Percentiles rank a stretch among this genome's conserved stretches.
These are phyloP conservation scores for Petasospora fabianii DNA, from an alignment of 1,139 yeast genomes.

Conservation along the genomic window DNA sequence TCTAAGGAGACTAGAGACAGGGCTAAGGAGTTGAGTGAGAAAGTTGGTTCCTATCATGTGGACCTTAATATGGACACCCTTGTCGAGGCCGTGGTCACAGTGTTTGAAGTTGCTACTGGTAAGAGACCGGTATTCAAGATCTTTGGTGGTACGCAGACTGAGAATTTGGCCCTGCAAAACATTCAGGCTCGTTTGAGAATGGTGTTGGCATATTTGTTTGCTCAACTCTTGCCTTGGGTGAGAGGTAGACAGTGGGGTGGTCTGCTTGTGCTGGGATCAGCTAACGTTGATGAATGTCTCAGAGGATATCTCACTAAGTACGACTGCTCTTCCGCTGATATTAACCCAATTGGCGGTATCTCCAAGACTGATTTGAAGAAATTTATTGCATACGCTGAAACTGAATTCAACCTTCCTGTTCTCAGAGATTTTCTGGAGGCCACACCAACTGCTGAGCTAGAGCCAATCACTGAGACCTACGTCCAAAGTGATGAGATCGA, in stretches of 20 bases:
- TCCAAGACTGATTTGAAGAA: constrained; percentile 87
- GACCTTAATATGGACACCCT: constrained; percentile 88
- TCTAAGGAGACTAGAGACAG: constrained; percentile 80
- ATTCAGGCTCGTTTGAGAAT: constrained; percentile 94
- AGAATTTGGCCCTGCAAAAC: constrained; percentile 89
- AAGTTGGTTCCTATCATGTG: constrained; percentile 84
- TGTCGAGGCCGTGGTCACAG: constrained; percentile 66
- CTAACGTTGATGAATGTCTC: constrained; percentile 96
- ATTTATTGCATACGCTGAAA: constrained; percentile 77
- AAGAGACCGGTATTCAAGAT: constrained; percentile 82
- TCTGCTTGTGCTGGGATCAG: constrained; percentile 85
- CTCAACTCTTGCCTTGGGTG: constrained; percentile 94
- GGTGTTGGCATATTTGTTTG: constrained; percentile 91
- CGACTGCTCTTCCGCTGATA: constrained; percentile 95
- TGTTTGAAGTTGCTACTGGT: constrained; percentile 89
- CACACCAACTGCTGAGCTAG: constrained; percentile 96
- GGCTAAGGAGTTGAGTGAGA: constrained; percentile 71
- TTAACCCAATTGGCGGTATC: constrained; percentile 96
- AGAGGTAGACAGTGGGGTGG: constrained; percentile 66
- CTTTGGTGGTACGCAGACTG: constrained; percentile 90
- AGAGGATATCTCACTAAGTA: constrained; percentile 95
- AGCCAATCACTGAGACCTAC: constrained; percentile 87
- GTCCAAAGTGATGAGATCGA: constrained; percentile 96
- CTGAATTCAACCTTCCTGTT: constrained; percentile 69
- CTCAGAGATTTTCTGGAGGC: constrained; percentile 77